Conservation (phyloP, 345 rosid species). For the Eucalyptus cloeziana region DNA sequence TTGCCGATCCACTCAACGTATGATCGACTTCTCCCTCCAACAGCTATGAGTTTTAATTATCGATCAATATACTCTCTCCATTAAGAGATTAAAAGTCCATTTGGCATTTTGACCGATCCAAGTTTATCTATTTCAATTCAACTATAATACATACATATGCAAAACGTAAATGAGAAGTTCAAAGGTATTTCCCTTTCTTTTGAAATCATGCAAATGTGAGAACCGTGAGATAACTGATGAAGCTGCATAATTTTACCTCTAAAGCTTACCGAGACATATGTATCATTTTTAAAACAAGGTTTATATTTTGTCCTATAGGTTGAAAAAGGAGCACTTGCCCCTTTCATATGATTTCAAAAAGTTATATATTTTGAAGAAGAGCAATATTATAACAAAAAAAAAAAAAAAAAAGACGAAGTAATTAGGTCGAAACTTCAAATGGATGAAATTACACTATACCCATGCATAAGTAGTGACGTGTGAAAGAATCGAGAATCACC, state of each 20-base stretch:
- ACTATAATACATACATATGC: neutral
- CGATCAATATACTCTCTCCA: neutral
- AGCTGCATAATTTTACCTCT: neutral
- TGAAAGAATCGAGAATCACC: no score
- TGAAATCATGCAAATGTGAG: neutral
- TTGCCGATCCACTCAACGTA: neutral
- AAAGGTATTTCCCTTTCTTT: neutral
- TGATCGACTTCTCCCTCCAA: neutral
- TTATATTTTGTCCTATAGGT: neutral
- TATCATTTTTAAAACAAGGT: neutral
- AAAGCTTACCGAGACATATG: neutral
- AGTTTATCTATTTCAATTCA: neutral
- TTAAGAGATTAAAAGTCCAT: neutral
- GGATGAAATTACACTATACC: neutral
- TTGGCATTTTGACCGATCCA: neutral
- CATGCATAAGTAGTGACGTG: neutral
- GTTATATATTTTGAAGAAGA: neutral
- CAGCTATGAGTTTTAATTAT: neutral
- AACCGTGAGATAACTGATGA: neutral
- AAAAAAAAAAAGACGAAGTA: neutral
- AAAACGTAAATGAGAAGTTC: neutral
- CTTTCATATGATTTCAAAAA: neutral
- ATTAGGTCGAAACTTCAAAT: neutral
- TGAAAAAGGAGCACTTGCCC: neutral
- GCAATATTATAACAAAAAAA: neutral